Percentiles rank a stretch among this genome's conserved stretches.
Conservation (phyloP, 2,329 filamentous ascomycete species). For the Claviceps capensis region DNA sequence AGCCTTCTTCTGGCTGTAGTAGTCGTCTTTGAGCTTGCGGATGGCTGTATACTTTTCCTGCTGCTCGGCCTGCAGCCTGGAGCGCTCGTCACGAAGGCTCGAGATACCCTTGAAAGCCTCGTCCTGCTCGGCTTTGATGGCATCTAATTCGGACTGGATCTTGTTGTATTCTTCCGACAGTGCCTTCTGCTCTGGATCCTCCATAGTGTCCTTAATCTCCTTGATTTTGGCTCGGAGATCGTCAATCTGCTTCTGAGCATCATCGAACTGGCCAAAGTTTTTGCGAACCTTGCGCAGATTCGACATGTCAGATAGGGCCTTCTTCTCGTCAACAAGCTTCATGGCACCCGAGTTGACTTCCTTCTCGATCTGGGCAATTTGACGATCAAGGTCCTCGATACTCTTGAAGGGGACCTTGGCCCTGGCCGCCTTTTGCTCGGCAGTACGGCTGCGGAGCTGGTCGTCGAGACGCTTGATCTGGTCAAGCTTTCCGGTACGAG, state of each 20-base stretch:
- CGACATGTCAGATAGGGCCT: constrained; percentile 72
- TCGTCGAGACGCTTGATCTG: constrained; percentile 88
- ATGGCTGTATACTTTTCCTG: constrained; percentile 74
- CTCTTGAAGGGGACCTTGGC: constrained; percentile 75
- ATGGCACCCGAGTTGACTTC: constrained; percentile 81
- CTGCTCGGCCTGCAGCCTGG: constrained; percentile 71
- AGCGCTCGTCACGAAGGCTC: constrained; percentile 69
- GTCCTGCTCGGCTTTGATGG: constrained; percentile 85
- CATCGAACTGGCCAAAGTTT: constrained; percentile 75
- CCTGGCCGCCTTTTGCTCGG: constrained; percentile 76
- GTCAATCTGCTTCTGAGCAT: constrained; percentile 78
- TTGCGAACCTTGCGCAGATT: constrained; percentile 80
- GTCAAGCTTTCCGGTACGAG: constrained; percentile 64
- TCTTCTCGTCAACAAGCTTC: constrained; percentile 96
- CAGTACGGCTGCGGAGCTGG: constrained; percentile 70
- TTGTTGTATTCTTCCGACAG: constrained; percentile 74
- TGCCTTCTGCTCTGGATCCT: constrained; percentile 83
- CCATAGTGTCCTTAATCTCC: constrained; percentile 74
- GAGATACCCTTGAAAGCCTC: constrained; percentile 81
- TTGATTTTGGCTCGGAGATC: constrained; percentile 78
- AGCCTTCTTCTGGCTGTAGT: constrained; percentile 72
- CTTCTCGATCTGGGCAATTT: constrained; percentile 69
- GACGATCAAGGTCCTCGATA: constrained; percentile 71
- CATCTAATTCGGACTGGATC: constrained; percentile 77
- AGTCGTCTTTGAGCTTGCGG: constrained; percentile 79